These are phyloP conservation scores for Acacia melanoxylon DNA, from an alignment of 306 rosid species.

Conservation along the genomic window DNA sequence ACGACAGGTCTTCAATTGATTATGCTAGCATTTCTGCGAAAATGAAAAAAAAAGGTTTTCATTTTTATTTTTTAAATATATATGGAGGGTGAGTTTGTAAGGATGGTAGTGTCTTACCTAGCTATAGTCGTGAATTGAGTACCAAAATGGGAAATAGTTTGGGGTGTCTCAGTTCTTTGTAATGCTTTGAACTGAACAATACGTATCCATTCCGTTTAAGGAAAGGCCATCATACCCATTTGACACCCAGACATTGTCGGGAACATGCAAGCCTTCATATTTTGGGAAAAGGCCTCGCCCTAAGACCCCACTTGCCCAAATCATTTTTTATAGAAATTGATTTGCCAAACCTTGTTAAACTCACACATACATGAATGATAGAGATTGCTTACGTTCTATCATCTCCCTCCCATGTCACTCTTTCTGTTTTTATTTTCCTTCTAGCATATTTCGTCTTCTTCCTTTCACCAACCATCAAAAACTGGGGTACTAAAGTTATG, in stretches of 20 bases:
- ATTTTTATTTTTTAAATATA: not conserved
- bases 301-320: conserved; percentile 25
- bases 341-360: conserved; percentile 39
- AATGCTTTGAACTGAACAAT: conserved; percentile 41
- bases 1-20: conserved; percentile 4
- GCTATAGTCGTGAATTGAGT: conserved; percentile 23
- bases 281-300: conserved; percentile 46
- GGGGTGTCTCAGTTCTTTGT: conserved; percentile 46
- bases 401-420: conserved; percentile 40
- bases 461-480: conserved; percentile 36
- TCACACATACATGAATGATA: conserved; percentile 41
- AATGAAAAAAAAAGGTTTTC: not conserved
- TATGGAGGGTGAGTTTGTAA: conserved; percentile 25
- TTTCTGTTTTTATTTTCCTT: not conserved
- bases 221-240: conserved; percentile 73
- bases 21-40: not conserved
- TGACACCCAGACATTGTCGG: conserved; percentile 75
- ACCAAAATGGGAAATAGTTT: conserved; percentile 44
- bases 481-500: conserved; percentile 44
- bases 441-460: conserved; percentile 23
- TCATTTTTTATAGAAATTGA: conserved; percentile 44
- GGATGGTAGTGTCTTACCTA: conserved; percentile 30
- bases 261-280: conserved; percentile 77
- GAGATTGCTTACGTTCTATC: conserved; percentile 48
- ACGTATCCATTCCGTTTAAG: conserved; percentile 53